Conservation (phyloP, 2,329 filamentous ascomycete genomes). For the Alternaria ventricosa region DNA sequence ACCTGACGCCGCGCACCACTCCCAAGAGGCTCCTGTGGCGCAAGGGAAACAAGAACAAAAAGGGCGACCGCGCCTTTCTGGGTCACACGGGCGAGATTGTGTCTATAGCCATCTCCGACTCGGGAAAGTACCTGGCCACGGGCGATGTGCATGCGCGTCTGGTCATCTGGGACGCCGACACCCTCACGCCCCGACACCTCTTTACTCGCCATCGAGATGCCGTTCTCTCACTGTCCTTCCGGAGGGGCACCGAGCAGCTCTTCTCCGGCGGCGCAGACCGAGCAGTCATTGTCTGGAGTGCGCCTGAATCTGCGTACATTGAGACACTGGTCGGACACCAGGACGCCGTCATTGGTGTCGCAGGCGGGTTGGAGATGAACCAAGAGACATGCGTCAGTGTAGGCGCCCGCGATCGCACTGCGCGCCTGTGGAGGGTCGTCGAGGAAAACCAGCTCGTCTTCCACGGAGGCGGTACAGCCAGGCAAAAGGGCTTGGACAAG, state of each 20-base stretch:
- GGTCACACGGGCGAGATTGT: conserved; percentile 84
- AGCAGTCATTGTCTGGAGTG: conserved; percentile 93
- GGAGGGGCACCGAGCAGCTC: conserved; percentile 84
- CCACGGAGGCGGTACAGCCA: conserved; percentile 72
- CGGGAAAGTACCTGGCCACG: conserved; percentile 89
- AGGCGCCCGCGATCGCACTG: conserved; percentile 88
- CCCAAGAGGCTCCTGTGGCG: conserved; percentile 69
- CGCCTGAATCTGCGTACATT: conserved; percentile 90
- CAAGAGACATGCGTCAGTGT: conserved; percentile 91
- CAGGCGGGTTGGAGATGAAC: conserved; percentile 63
- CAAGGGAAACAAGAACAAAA: conserved; percentile 66
- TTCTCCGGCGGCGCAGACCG: conserved; percentile 91
- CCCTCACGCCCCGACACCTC: conserved; percentile 77
- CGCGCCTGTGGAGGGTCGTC: conserved; percentile 92
- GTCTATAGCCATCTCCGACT: conserved; percentile 82
- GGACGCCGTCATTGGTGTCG: conserved; percentile 84
- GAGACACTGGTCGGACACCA: conserved; percentile 97
- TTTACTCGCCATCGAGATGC: conserved; percentile 93
- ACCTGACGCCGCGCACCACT: conserved; percentile 62
- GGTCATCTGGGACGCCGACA: conserved; percentile 85
- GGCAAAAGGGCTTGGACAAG: conserved; percentile 49
- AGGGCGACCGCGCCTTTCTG: conserved; percentile 65
- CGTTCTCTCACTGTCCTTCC: conserved; percentile 84
- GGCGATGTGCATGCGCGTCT: conserved; percentile 84
- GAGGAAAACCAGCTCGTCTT: conserved; percentile 97